A percentile compares a stretch with the other conserved stretches of the same genome.
Conservation (phyloP, 768 basidiomycete species). For the Leucocoprinus leucothites region DNA sequence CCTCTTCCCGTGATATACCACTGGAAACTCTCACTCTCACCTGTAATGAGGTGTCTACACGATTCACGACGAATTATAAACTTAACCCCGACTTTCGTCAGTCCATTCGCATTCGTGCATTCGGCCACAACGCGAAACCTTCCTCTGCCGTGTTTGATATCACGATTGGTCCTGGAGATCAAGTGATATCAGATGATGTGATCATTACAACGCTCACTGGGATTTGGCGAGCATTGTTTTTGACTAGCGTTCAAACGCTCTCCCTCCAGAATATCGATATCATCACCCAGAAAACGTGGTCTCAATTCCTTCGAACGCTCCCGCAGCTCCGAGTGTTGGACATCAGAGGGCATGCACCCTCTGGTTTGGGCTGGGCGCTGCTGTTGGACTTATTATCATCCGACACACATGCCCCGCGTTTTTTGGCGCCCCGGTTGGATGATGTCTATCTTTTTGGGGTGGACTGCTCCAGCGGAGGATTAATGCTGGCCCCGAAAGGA, state of each 20-base stretch:
- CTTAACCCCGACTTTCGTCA: conserved; percentile 30
- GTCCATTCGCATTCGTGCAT: conserved; percentile 30
- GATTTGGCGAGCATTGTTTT: conserved; percentile 31
- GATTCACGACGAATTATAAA: conserved; percentile 5
- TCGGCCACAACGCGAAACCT: conserved; percentile 21
- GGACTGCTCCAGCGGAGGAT: conserved; percentile 37
- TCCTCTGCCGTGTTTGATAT: conserved; percentile 28
- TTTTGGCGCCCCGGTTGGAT: conserved; percentile 31
- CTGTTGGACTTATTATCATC: conserved; percentile 29
- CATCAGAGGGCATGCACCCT: conserved; percentile 34
- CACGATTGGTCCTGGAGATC: conserved; percentile 24
- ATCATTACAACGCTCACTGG: conserved; percentile 27
- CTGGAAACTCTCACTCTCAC: conserved; percentile 1
- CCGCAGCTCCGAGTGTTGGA: conserved; percentile 32
- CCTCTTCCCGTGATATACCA: conserved; percentile 1
- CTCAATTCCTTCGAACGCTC: conserved; percentile 25
- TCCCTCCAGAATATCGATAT: conserved; percentile 34
- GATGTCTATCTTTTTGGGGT: conserved; percentile 37
- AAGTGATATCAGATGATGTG: conserved; percentile 25
- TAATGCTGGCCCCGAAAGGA: conserved; percentile 31
- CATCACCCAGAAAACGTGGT: conserved; percentile 39
- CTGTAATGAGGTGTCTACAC: conserved; percentile 3
- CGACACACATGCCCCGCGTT: neutral
- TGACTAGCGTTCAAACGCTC: conserved; percentile 28
- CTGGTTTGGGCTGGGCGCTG: conserved; percentile 37